Base-by-base conservation (phyloP, 129 eudicot species). In the Oenanthe sinensis region DNA sequence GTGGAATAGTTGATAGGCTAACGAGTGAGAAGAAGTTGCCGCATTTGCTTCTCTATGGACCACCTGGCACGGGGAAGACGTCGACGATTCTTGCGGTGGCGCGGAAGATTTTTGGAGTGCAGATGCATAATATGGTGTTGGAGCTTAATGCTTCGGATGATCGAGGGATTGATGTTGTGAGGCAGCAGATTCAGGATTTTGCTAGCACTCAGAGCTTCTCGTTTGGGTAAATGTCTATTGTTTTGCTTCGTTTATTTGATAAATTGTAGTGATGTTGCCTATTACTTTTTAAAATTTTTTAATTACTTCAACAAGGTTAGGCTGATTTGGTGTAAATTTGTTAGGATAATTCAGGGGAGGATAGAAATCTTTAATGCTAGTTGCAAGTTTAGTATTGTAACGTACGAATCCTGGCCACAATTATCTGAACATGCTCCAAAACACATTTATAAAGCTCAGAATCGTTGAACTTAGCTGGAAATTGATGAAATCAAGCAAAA, bases 161-260 rank as follows among this genome's bases (percentile, higher is more conserved):
- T 77, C 93, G 99, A 58, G 99, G 99, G 30, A 96, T 96, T 82
- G 97, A 96, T 80, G 97, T 96, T 72, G 99, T 96, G 24, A 90
- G 99, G 84, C 99, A 96, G 84, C 99, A 96, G 84, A 89, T 96
- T 82, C 99, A 92, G 91, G 99, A 96, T 77, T 96, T 92, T 76
- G 99, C 97, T 62, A 95, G 99, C 86, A 92, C 98, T 70, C 98
- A 91, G 86, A 91, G 98, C 84, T 88, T 95, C 71, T 90, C 98
- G 5, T 95, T 91, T 82, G 96, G 97, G 98, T 94, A 90, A 90
- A 74, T 89, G 63, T 5, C 6, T 49, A 24, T 74, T 43, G 7
- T 69, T 65, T 69, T 69, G 9, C 3, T 68, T 65, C 2, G 7
- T 65, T 24, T n/a, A 7, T 60, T 24, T 62, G 70, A 6, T 26